phyloP scores from a whole-genome alignment of 2,329 filamentous ascomycete genomes.

The Neurospora crassa region DNA sequence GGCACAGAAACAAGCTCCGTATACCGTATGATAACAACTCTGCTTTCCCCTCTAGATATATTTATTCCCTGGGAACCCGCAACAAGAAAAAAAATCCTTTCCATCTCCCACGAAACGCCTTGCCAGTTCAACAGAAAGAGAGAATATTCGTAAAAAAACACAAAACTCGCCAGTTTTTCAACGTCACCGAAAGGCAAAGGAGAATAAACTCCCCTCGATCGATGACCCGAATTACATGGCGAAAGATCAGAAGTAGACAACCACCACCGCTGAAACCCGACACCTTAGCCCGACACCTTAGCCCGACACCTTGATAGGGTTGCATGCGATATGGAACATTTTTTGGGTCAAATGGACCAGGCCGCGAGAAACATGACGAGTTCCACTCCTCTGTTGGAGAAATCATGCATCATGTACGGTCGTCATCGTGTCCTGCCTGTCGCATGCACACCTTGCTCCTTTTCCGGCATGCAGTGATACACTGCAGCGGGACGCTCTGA shows the following conservation, averaged over 20 bases:
- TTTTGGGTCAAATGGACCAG: conserved; percentile 1
- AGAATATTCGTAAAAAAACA: neutral
- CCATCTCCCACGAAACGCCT: neutral
- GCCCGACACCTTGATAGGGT: neutral
- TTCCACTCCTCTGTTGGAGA: neutral
- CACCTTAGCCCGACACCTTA: neutral
- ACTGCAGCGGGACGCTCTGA: neutral
- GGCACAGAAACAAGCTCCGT: neutral
- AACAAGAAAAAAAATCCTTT: neutral
- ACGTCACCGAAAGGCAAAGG: neutral
- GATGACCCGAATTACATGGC: neutral
- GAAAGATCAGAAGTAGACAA: conserved; percentile 1
- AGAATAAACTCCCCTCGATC: neutral
- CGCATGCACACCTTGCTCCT: neutral
- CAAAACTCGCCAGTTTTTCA: neutral
- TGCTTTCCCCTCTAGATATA: neutral
- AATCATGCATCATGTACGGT: conserved; percentile 2
- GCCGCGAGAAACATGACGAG: neutral
- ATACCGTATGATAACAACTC: neutral
- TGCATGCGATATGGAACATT: neutral
- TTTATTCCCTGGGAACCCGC: neutral
- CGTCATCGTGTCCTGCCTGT: neutral
- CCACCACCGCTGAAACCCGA: neutral
- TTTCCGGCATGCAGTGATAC: neutral
- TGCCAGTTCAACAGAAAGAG: neutral